Base-by-base conservation (phyloP, 805 yeast species). In the Pichia paraexigua region DNA sequence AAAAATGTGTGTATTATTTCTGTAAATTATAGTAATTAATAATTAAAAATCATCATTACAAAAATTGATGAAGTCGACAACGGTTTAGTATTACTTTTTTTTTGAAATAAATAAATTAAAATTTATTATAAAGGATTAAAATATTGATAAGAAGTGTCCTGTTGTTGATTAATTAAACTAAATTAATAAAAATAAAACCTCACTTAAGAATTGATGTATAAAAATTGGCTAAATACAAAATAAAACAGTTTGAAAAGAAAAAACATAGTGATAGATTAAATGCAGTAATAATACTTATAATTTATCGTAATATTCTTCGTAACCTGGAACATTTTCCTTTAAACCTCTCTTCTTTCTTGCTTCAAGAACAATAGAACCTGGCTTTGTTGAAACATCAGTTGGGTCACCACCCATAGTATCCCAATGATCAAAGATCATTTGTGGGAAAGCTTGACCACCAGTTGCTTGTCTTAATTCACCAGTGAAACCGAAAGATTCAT, bases 371-470 rank as follows among this genome's bases (percentile, higher is more conserved):
- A 79, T 74, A 55, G 72, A 72, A 78, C 83, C 84, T 60, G 83
- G 80, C 72, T 79, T 79, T 58, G 82, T 61, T 68, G 84, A 63
- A 72, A 91, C 84, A 78, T 92, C 98, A 64, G 86, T 77, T 73
- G 95, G 95, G 77, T 90, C 94, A 76, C 97, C 96, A 65, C 72
- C 70, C 81, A 94, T 79, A 68, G 88, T 76, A 63, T 89, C 79
- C 98, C 98, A 92, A 77, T 92, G 99, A 77, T 94, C 98, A 78
- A 92, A 94, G 76, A 94, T 95, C 95, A 94, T 83, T 82, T 92
- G 98, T 79, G 99, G 99, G 99, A 92, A 92, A 76, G 99, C 99
- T 84, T 92, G 99, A 78, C 99, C 99, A 87, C 97, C 97, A 71
- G 99, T 92, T 72, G 98, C 97, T 81, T 92, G 97, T 84, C 99